These are phyloP conservation scores for Hyphopichia pseudoburtonii DNA, from an alignment of 1,139 yeast species.

Conservation along the genomic window DNA sequence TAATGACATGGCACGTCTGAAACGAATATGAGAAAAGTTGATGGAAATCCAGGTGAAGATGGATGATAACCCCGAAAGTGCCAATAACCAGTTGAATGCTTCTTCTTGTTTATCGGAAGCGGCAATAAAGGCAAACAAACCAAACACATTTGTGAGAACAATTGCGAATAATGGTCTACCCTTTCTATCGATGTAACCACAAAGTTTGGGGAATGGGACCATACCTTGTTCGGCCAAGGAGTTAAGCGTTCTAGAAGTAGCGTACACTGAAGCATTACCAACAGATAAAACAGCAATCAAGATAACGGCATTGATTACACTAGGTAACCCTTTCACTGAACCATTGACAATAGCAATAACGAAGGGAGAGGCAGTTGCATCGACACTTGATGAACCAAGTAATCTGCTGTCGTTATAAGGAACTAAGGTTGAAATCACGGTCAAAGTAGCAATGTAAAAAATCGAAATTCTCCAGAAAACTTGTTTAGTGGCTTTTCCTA, in stretches of 20 bases:
- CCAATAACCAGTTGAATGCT: constrained; percentile 37
- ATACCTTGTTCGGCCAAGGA: constrained; percentile 32
- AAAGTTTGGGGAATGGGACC: constrained; percentile 35
- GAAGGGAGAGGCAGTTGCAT: constrained; percentile 26
- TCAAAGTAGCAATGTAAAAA: constrained; percentile 40
- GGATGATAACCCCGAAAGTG: constrained; percentile 37
- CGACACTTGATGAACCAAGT: constrained; percentile 26
- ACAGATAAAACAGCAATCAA: constrained; percentile 33
- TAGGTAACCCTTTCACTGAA: constrained; percentile 32
- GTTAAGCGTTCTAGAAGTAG: constrained; percentile 31
- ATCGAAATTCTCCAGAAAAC: constrained; percentile 47
- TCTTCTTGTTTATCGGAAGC: constrained; percentile 25
- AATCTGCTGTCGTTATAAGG: constrained; percentile 33
- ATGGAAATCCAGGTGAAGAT: constrained; percentile 35
- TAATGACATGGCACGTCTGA: constrained; percentile 28
- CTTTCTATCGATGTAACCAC: constrained; percentile 23
- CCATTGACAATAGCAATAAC: constrained; percentile 23
- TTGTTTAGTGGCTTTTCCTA: constrained; percentile 45
- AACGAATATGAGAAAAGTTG: constrained; percentile 24
- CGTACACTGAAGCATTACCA: constrained; percentile 34
- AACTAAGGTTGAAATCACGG: constrained; percentile 39
- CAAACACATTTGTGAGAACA: constrained; percentile 25
- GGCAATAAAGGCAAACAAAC: constrained; percentile 27
- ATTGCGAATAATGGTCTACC: constrained; percentile 34
- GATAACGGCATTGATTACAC: constrained; percentile 33